Evolutionary conservation across 495 filamentous ascomycete genomes (phyloP).

Genomic region (Penicillium cosmopolitanum): DNA sequence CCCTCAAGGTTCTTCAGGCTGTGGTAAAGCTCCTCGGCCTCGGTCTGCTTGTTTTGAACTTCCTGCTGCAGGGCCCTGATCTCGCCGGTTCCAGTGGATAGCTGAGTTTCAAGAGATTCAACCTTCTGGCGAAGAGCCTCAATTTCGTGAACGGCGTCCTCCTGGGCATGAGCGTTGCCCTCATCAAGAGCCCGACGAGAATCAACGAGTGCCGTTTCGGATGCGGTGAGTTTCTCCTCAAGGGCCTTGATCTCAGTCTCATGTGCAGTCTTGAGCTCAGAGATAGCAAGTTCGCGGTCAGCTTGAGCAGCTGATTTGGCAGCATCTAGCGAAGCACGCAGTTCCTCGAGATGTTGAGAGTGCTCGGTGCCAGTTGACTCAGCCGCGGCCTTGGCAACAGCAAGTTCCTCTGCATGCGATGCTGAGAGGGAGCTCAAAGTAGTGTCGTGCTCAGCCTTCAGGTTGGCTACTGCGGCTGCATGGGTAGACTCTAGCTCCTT

Average conservation of each 20-base stretch:
- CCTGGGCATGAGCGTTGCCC: conserved; percentile 37
- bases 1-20: conserved; percentile 39
- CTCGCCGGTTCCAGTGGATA: conserved; percentile 41
- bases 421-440: conserved; percentile 34
- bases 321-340: conserved; percentile 45
- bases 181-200: conserved; percentile 43
- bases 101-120: conserved; percentile 41
- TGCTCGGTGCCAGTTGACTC: conserved; percentile 40
- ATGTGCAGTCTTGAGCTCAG: conserved; percentile 43
- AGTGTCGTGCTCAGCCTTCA: conserved; percentile 43
- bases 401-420: conserved; percentile 42
- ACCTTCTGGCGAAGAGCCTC: conserved; percentile 47
- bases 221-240: conserved; percentile 38
- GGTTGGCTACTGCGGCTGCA: conserved; percentile 35
- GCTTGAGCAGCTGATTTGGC: conserved; percentile 38
- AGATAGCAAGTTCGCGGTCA: conserved; percentile 33
- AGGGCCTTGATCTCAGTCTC: conserved; percentile 39
- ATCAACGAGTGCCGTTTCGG: conserved; percentile 39
- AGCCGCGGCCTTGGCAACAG: conserved; percentile 36
- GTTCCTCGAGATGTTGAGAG: conserved; percentile 42
- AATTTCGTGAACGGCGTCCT: conserved; percentile 45
- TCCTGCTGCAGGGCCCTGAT: conserved; percentile 48
- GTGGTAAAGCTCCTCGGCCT: conserved; percentile 42
- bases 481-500: conserved; percentile 48
- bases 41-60: conserved; percentile 43